Conservation (phyloP, 805 yeast genomes). For the Isabelozyma gotoi region DNA sequence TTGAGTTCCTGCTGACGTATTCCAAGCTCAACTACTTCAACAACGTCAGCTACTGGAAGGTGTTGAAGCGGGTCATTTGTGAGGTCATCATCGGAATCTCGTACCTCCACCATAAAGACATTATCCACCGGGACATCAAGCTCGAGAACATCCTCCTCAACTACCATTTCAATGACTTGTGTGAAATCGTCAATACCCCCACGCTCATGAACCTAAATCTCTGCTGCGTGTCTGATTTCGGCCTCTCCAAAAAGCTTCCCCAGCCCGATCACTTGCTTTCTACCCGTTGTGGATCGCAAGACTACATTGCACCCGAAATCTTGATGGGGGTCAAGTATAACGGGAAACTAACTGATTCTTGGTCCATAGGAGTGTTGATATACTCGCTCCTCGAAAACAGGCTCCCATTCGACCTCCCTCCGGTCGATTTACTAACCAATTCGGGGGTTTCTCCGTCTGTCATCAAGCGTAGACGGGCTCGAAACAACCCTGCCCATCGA, state of each 20-base stretch:
- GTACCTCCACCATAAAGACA: conserved; percentile 64
- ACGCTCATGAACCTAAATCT: conserved; percentile 24
- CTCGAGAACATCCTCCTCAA: conserved; percentile 75
- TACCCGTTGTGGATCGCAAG: conserved; percentile 95
- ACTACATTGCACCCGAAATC: conserved; percentile 93
- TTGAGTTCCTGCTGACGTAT: conserved; percentile 46
- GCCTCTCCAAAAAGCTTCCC: conserved; percentile 72
- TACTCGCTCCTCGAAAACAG: conserved; percentile 83
- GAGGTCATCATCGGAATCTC: conserved; percentile 70
- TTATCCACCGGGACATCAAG: conserved; percentile 91
- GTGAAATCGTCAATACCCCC: conserved; percentile 15
- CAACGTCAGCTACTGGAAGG: conserved; percentile 37
- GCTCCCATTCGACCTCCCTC: conserved; percentile 89
- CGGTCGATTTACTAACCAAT: conserved; percentile 37
- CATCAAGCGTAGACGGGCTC: conserved; percentile 38
- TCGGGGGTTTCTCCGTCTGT: conserved; percentile 40
- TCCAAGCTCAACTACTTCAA: conserved; percentile 31
- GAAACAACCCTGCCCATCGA: conserved; percentile 73
- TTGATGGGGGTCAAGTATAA: conserved; percentile 88
- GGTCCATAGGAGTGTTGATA: conserved; percentile 94
- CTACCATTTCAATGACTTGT: conserved; percentile 23
- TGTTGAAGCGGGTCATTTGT: conserved; percentile 62
- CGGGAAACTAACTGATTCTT: conserved; percentile 86
- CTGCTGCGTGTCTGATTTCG: conserved; percentile 81
- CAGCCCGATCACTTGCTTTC: conserved; percentile 62